Percentiles rank a stretch among this genome's conserved stretches.
Conservation (phyloP, 176 grass and related monocot genomes). For the Ananas comosus region DNA sequence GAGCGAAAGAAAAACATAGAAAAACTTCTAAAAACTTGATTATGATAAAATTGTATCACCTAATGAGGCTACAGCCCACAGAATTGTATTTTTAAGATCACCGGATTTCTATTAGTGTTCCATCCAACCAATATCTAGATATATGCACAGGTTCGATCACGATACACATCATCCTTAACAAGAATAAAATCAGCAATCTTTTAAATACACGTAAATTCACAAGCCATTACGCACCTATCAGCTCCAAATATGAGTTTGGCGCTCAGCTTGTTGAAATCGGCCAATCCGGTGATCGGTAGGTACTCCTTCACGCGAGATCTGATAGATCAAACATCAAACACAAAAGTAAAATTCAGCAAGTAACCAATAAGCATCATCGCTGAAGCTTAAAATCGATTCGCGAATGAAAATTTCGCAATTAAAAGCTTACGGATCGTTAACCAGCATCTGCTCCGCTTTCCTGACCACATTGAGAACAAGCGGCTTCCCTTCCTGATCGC, state of each 20-base stretch:
- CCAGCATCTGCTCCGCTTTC: constrained; percentile 57
- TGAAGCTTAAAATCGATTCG: neutral
- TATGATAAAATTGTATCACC: no score
- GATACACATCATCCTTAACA: no score
- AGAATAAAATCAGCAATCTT: neutral
- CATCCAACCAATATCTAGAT: no score
- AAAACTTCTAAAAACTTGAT: no score
- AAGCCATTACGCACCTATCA: constrained; percentile 46
- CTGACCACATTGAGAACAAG: constrained; percentile 85
- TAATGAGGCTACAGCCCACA: no score
- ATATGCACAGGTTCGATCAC: no score
- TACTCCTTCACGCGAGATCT: constrained; percentile 88
- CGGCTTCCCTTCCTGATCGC: constrained; percentile 87
- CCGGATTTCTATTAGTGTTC: no score
- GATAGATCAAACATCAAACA: constrained; percentile 11
- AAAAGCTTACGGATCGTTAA: constrained; percentile 61
- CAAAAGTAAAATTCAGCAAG: neutral
- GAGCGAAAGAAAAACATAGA: no score
- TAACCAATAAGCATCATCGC: constrained; percentile 7
- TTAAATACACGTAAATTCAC: neutral
- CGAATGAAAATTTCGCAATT: neutral
- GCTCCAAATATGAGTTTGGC: constrained; percentile 95
- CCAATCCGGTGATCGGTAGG: constrained; percentile 85
- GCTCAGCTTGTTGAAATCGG: constrained; percentile 91
- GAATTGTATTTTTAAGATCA: no score